Conservation (phyloP, 345 rosid species). For the Nephelium lappaceum region DNA sequence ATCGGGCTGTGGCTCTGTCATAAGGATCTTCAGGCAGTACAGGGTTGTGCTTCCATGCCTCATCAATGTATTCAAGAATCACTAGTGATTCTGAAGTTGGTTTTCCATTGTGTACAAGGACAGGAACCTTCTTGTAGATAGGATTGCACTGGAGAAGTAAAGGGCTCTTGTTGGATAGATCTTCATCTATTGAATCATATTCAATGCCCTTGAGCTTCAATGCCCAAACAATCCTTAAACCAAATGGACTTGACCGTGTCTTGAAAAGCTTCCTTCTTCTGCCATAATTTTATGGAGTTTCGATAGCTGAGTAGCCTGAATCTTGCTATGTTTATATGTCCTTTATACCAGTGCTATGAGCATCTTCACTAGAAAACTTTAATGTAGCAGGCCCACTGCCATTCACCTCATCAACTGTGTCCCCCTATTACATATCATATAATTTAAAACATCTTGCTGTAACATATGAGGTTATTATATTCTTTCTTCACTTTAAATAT, state of each 20-base stretch:
- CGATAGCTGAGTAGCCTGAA: not conserved
- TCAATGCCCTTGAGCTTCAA: constrained; percentile 33
- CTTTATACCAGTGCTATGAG: too few species aligned
- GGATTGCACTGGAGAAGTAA: constrained; percentile 36
- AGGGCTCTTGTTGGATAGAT: constrained; percentile 35
- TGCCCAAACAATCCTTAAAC: constrained; percentile 37
- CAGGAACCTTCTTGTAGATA: constrained; percentile 35
- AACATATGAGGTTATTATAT: too few species aligned
- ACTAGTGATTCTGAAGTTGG: constrained; percentile 34
- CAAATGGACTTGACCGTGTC: constrained; percentile 40
- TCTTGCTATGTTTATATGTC: too few species aligned
- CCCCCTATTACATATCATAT: too few species aligned
- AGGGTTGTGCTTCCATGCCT: constrained; percentile 37
- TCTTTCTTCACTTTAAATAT: too few species aligned
- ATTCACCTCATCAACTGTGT: too few species aligned
- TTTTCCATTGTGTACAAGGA: constrained; percentile 35
- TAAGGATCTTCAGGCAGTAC: constrained; percentile 33
- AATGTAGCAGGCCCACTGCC: too few species aligned
- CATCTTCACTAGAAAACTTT: too few species aligned
- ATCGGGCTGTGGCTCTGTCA: constrained; percentile 30
- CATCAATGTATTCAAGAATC: constrained; percentile 43
- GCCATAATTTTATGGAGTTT: constrained; percentile 3
- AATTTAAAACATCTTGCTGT: too few species aligned
- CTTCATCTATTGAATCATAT: constrained; percentile 34
- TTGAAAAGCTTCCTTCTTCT: constrained; percentile 40